A percentile compares a stretch with the other conserved stretches of the same genome.
Conservation (phyloP, 2,329 filamentous ascomycete genomes). For the Metarhizium guizhouense region DNA sequence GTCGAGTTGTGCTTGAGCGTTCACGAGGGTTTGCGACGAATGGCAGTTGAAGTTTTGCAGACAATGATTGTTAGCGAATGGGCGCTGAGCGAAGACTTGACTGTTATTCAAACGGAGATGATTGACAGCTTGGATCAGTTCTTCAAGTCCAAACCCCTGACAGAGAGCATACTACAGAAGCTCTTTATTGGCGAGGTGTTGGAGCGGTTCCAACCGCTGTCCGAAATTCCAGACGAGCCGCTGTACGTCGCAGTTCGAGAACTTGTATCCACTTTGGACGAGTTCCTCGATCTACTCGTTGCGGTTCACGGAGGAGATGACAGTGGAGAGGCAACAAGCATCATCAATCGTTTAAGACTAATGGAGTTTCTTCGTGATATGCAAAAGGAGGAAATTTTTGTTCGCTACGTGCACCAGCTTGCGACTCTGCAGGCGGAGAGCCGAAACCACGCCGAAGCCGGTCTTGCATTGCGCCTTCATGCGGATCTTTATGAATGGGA, state of each 20-base stretch:
- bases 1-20: constrained; percentile 92
- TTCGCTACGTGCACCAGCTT: constrained; percentile 90
- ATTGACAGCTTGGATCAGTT: constrained; percentile 86
- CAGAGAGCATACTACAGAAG: constrained; percentile 84
- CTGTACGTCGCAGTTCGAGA: constrained; percentile 69
- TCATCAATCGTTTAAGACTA: constrained; percentile 79
- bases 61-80: constrained; percentile 99
- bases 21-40: constrained; percentile 79
- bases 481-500: constrained; percentile 93
- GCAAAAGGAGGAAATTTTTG: constrained; percentile 94
- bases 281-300: constrained; percentile 82
- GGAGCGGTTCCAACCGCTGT: constrained; percentile 66
- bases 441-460: constrained; percentile 78
- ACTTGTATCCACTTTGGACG: constrained; percentile 76
- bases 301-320: constrained; percentile 75
- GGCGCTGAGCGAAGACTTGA: constrained; percentile 87
- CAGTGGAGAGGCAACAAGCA: constrained; percentile 65
- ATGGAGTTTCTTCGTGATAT: constrained; percentile 97
- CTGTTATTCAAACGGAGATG: constrained; percentile 88
- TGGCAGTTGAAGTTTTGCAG: constrained; percentile 87
- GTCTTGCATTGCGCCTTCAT: constrained; percentile 79
- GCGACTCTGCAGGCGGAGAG: constrained; percentile 67
- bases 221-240: constrained; percentile 57
- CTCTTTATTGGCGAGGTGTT: constrained; percentile 83
- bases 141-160: constrained; percentile 82